Base-by-base conservation (phyloP, 768 basidiomycete genomes). In the Serendipita vermifera region DNA sequence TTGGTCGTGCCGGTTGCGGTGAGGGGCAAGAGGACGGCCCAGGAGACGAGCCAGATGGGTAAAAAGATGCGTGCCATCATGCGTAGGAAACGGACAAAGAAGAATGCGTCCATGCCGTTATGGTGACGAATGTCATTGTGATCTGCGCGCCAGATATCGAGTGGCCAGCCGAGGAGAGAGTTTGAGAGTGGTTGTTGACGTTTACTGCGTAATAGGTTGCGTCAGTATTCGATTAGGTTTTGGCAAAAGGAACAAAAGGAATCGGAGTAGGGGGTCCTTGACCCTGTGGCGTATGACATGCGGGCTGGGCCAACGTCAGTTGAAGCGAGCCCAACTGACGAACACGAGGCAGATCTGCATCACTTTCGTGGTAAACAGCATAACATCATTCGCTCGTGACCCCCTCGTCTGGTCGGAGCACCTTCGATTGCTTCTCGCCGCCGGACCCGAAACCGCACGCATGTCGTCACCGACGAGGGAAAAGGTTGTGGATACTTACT, bases 1-100 rank as follows among this genome's bases (percentile, higher is more conserved):
- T 74, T 71, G 53, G 79, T 78, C 24, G 77, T 69, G 6, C 64
- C 60, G 5, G 62, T 70, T 2, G 67, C 62, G 3, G 82, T 79
- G 62, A 86, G 68, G 20, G 94, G 94, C 0, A 98, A 70, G 31
- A 98, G 78, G 57, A 96, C 73, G 51, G 71, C 65, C 93, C 94
- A 97, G 2, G 89, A 87, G 33, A 97, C 27, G 48, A 90, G 59
- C 93, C 90, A 99, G 64, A 96, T 88, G 22, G 96, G 93, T 4
- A 93, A 62, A 66, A 97, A 76, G 24, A 92, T 71, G 61, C 82
- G 78, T 51, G 81, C 66, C 79, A 96, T 85, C 75, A 97, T 82
- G 48, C 83, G 80, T 5, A 73, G 63, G 59, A 55, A 41, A 55
- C 90, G 85, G 40, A 96, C 83, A 62, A 87, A 99, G 65, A 93